These are phyloP conservation scores for Nicotiana rustica DNA, from an alignment of 305 asterid species.

Conservation along the genomic window DNA sequence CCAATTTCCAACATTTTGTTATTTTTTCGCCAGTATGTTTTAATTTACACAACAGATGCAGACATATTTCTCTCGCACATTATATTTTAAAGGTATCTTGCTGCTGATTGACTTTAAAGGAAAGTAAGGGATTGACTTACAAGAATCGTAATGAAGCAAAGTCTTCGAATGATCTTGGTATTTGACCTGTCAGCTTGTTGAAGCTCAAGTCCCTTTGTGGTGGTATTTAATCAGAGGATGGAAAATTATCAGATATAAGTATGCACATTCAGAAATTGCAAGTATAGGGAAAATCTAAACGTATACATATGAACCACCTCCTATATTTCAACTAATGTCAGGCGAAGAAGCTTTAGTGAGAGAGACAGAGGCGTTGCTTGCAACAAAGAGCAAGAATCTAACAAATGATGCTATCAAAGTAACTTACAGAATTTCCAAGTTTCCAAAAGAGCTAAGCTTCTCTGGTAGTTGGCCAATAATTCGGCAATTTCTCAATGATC, in stretches of 20 bases:
- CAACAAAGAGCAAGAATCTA: conserved; percentile 7
- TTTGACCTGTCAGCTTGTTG: conserved; percentile 65
- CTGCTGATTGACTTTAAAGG: neutral
- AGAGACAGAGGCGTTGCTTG: neutral
- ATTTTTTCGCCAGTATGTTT: neutral
- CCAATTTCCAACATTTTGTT: neutral
- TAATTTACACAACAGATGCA: neutral
- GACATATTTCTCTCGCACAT: neutral
- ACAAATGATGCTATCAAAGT: conserved; percentile 7
- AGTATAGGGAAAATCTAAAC: neutral
- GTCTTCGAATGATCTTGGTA: conserved; percentile 58
- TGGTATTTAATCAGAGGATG: conserved; percentile 13
- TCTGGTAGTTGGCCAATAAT: conserved; percentile 59
- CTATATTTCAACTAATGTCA: neutral
- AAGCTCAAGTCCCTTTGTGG: conserved; percentile 71
- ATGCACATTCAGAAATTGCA: neutral
- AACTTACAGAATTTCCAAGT: conserved; percentile 60
- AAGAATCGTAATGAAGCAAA: conserved; percentile 56
- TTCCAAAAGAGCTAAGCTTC: conserved; percentile 53
- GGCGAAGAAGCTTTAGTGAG: neutral
- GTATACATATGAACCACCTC: neutral
- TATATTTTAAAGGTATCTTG: neutral
- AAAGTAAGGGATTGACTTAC: conserved; percentile 36
- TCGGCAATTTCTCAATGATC: conserved; percentile 69
- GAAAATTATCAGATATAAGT: neutral